Evolutionary conservation across 2,329 filamentous ascomycete species (phyloP), one percentile per base, ranked within the genome.

Genomic region (Epichloe baconii): DNA sequence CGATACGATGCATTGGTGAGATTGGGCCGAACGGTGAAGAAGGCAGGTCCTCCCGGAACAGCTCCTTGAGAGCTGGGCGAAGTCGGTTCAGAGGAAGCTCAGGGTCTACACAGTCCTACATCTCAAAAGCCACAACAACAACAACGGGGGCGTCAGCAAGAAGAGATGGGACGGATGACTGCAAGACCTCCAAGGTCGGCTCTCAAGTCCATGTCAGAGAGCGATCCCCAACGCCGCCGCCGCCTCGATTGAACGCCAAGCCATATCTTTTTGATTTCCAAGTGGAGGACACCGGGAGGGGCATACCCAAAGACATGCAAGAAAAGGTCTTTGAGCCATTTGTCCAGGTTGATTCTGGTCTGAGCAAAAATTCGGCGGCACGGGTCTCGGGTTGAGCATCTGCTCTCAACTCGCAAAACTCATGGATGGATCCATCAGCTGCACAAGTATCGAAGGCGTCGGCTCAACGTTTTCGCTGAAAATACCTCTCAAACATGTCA

Each of bases 241-340:
- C 26, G 2, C 74, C 85, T 11, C 83, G 83, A 2, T 58, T 73
- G 0, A 75, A 76, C 52, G 79, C 84, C 12, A 82, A 77, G 62
- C 77, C 78, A n/a, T 78, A 86, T 50, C 63, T 81, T 10, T 95
- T 95, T 58, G 86, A 94, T 61, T 95, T 95, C 54, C 86, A 94
- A 62, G 88, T 95, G 1, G 77, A 88, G 62, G 90, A 96, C 58
- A 91, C 83, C 0, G 90, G 90, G 0, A 89, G 88, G 0, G 90
- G 90, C 31, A 95, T 95, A 51, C 80, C 88, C 0, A 78, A 82
- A 6, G 71, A 84, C 56, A 79, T 94, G 65, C 88, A 89, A 58
- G 74, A 86, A 52, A 83, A 83, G 57, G 88, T 96, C 10, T 96
- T 96, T 63, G 90, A 95, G 64, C 90, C 90, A 0, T 96, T 96